phyloP scores from a whole-genome alignment of 78 protist genomes.

The Dictyostelium purpureum region DNA sequence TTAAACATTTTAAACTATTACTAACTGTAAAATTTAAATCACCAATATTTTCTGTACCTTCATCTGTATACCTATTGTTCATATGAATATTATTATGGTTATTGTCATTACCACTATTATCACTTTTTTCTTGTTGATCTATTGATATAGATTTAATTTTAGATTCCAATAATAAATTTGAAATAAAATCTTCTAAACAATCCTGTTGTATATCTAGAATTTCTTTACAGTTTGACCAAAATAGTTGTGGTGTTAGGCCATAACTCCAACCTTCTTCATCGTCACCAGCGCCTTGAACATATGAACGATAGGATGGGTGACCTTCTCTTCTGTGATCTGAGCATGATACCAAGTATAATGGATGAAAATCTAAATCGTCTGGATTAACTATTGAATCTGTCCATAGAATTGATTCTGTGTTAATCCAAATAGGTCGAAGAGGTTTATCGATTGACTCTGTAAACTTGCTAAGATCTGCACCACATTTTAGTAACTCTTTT shows the following conservation, averaged over 20 bases:
- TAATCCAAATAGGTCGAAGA: constrained; percentile 59
- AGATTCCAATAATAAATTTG: constrained; percentile 4
- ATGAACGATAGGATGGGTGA: constrained; percentile 11
- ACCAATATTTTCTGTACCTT: not conserved
- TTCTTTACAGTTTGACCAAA: constrained; percentile 28
- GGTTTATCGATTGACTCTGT: constrained; percentile 3
- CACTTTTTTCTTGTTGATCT: not conserved
- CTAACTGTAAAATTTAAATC: not conserved
- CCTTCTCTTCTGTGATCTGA: constrained; percentile 46
- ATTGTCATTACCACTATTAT: not conserved
- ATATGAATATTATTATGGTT: not conserved
- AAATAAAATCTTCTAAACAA: not conserved
- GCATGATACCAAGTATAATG: constrained; percentile 43
- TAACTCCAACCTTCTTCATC: constrained; percentile 75
- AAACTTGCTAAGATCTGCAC: constrained; percentile 11
- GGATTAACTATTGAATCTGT: not conserved
- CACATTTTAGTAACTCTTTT: not conserved
- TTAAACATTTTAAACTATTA: not conserved
- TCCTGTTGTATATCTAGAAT: constrained; percentile 26
- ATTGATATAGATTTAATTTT: not conserved
- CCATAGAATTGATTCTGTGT: not conserved
- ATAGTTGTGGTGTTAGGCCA: constrained; percentile 48
- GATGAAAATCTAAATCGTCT: not conserved
- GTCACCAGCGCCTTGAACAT: constrained; percentile 85
- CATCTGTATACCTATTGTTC: not conserved